These are phyloP conservation scores for Trichoderma hamatum DNA, from an alignment of 2,329 filamentous ascomycete species.

Conservation along the genomic window DNA sequence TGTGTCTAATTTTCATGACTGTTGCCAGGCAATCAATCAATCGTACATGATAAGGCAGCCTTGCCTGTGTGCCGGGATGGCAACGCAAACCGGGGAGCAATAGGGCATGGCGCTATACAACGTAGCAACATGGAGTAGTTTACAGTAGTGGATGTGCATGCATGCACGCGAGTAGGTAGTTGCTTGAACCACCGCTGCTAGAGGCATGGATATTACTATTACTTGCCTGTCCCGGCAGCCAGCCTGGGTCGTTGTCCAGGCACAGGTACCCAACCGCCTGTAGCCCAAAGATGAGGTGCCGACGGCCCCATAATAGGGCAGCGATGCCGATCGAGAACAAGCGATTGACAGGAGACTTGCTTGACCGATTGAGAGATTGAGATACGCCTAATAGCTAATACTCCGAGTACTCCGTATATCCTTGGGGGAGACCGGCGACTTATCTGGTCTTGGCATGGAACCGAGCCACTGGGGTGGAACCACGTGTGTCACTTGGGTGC, in stretches of 20 bases:
- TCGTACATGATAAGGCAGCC: not conserved
- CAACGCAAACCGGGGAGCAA: not conserved
- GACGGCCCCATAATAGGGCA: not conserved
- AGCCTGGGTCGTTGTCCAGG: not conserved
- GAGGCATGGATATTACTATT: not conserved
- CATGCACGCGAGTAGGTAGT: not conserved
- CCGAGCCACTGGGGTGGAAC: slow-evolving; percentile 7
- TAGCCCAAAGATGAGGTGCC: not conserved
- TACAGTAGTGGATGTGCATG: not conserved
- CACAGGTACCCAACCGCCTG: not conserved
- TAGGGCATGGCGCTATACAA: not conserved
- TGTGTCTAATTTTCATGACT: not conserved
- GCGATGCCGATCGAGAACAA: not conserved
- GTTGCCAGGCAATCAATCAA: not conserved
- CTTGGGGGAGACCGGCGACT: not conserved
- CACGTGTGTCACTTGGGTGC: not conserved
- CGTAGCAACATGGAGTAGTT: not conserved
- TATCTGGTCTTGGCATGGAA: slow-evolving; percentile 20
- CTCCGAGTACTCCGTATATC: not conserved
- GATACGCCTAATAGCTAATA: not conserved
- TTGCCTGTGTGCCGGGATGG: not conserved
- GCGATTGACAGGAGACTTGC: not conserved
- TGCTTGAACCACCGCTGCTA: not conserved
- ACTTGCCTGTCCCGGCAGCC: not conserved
- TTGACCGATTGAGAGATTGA: not conserved